Evolutionary conservation across 148 eudicot genomes (phyloP).

Genomic region (Fallopia convolvulus): DNA sequence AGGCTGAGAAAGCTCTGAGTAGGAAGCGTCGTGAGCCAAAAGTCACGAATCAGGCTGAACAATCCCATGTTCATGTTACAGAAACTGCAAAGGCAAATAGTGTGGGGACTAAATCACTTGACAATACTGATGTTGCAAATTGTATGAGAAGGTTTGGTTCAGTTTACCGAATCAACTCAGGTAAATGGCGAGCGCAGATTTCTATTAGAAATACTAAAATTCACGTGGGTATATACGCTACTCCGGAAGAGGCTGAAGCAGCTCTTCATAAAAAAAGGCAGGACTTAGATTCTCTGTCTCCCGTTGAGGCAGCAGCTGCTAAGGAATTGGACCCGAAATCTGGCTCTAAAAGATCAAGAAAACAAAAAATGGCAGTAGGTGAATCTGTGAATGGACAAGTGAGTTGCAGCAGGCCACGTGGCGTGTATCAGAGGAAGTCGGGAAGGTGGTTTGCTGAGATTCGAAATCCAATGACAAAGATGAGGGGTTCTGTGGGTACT

Average conservation of each 20-base stretch:
- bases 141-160: background rate
- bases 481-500: background rate
- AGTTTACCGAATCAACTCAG: constrained; percentile 15
- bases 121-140: background rate
- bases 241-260: background rate
- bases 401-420: background rate
- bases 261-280: background rate
- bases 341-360: background rate
- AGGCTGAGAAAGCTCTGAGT: background rate
- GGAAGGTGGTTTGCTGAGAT: constrained; percentile 2
- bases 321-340: background rate
- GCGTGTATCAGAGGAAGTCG: background rate
- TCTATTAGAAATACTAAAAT: constrained; percentile 8
- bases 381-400: background rate
- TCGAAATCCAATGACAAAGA: background rate
- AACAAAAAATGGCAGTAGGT: background rate
- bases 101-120: background rate
- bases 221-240: constrained; percentile 16
- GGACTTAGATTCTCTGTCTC: background rate
- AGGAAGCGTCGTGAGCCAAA: constrained; percentile 8
- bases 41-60: no score
- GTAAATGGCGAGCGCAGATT: constrained; percentile 22
- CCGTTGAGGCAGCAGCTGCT: background rate
- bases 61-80: background rate
- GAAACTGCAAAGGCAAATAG: background rate